Evolutionary conservation across 345 rosid species (phyloP), one percentile per base, ranked within the genome.

Genomic region (Raphanus sativus): DNA sequence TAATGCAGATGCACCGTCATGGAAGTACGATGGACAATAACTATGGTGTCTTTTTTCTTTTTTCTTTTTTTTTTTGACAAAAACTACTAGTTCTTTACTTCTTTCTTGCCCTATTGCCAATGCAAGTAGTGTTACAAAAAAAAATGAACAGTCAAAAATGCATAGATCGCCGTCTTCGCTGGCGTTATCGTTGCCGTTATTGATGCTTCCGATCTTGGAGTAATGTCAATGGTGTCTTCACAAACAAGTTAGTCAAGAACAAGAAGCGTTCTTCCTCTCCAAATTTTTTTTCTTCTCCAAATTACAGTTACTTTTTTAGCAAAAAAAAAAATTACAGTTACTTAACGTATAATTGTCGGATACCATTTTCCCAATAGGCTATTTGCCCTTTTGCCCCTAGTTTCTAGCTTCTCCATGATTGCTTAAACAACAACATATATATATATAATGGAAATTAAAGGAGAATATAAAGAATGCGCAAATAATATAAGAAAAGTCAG

Each of bases 401-500:
- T 38, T 60, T 59, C 1, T 13, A 59, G 30, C 59, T 13, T 61
- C 67, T 40, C 42, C 45, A 45, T 72, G 61, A 45, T 52, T 73
- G 56, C 63, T 34, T 54, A 54, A 25, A 33, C 32, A 64, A 25
- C 11, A 63, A 3, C 12, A 15, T 34, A 21, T 16, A 10, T 45
- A 29, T 3, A 30, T 48, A 24, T 61, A 50, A 63, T 36, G 29
- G 40, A 62, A 32, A 32, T 12, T 11, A 17, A 8, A 60, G 8
- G 36, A 24, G 13, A 45, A 5, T n/a, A 21, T 12, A 56, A 7
- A 13, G 1, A 30, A 73, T 30, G 9, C 24, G 13, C 9, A 11
- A 4, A 25, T 68, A 52, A 62, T n/a, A n/a, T 60, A 42, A 12
- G 62, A 60, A 68, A 76, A n/a, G 74, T 76, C 69, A 60, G 62